Percentiles rank a stretch among this genome's conserved stretches.
Conservation (phyloP, 2,329 filamentous ascomycete genomes). For the Epichloe gansuensis region DNA sequence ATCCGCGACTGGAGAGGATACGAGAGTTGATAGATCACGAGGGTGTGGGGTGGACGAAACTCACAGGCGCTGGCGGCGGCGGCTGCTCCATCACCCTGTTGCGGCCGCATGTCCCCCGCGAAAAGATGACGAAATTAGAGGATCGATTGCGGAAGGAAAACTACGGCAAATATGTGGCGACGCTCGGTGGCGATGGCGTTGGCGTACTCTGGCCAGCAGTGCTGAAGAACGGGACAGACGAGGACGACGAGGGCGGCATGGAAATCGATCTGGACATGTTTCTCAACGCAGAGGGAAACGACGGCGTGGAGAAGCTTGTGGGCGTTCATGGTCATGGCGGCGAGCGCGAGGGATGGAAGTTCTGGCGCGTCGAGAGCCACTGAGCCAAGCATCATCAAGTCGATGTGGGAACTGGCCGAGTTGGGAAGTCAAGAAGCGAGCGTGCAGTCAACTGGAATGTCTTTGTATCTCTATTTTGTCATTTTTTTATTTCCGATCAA, state of each 20-base stretch:
- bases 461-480: background rate
- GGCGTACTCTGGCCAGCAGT: slow-evolving; percentile 91
- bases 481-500: background rate
- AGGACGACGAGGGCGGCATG: slow-evolving; percentile 68
- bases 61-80: slow-evolving; percentile 90
- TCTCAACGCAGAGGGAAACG: slow-evolving; percentile 68
- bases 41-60: slow-evolving; percentile 90
- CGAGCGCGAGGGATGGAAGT: slow-evolving; percentile 73
- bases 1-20: slow-evolving; percentile 83
- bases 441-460: no score
- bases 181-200: slow-evolving; percentile 83
- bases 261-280: slow-evolving; percentile 84
- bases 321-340: slow-evolving; percentile 60
- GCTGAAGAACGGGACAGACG: slow-evolving; percentile 69
- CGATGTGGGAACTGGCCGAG: background rate
- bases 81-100: slow-evolving; percentile 91
- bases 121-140: slow-evolving; percentile 52
- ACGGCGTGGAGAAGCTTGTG: slow-evolving; percentile 78
- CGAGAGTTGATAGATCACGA: slow-evolving; percentile 83
- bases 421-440: background rate
- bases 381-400: slow-evolving; percentile 9
- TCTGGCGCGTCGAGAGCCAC: slow-evolving; percentile 56
- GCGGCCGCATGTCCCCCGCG: slow-evolving; percentile 47
- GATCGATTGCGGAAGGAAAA: slow-evolving; percentile 54
- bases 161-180: slow-evolving; percentile 79